Percentiles rank a stretch among this genome's conserved stretches.
phyloP scores from a whole-genome alignment of 768 basidiomycete species.

The Mrakia frigida region DNA sequence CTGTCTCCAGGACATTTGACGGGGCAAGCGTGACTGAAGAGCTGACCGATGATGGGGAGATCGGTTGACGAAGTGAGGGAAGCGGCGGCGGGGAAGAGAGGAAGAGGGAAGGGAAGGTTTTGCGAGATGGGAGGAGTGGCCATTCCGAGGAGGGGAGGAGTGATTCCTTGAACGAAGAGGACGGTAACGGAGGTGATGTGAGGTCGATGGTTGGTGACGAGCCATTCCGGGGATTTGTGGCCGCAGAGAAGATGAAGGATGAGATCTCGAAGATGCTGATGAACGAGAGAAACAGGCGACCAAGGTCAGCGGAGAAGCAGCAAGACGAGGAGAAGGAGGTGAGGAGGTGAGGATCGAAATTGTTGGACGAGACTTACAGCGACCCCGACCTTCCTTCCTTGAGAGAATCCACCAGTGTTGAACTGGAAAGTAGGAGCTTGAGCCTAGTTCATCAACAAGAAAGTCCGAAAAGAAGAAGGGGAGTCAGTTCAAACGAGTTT shows the following conservation, averaged over 20 bases:
- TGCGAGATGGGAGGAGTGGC: conserved; percentile 56
- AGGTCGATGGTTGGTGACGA: conserved; percentile 73
- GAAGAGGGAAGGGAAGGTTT: conserved; percentile 54
- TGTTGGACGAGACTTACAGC: conserved; percentile 53
- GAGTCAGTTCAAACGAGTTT: background rate
- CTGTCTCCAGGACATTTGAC: conserved; percentile 87
- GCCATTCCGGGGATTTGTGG: conserved; percentile 78
- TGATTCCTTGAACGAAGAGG: conserved; percentile 80
- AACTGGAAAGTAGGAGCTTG: conserved; percentile 59
- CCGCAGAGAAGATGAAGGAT: conserved; percentile 75
- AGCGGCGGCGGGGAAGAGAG: conserved; percentile 48
- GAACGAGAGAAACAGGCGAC: background rate
- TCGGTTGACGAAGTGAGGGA: conserved; percentile 9
- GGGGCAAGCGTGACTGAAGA: conserved; percentile 88
- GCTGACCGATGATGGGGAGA: conserved; percentile 60
- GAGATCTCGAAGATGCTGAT: conserved; percentile 81
- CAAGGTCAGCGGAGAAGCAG: conserved; percentile 7
- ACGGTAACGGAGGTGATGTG: conserved; percentile 72
- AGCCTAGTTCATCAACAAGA: background rate
- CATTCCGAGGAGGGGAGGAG: conserved; percentile 60
- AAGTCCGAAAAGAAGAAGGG: background rate
- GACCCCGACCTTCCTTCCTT: conserved; percentile 70
- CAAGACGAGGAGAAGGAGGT: background rate
- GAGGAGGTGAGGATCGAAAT: background rate
- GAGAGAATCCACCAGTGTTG: conserved; percentile 67